These are phyloP conservation scores for Salix udensis DNA, from an alignment of 345 rosid genomes.

Conservation along the genomic window DNA sequence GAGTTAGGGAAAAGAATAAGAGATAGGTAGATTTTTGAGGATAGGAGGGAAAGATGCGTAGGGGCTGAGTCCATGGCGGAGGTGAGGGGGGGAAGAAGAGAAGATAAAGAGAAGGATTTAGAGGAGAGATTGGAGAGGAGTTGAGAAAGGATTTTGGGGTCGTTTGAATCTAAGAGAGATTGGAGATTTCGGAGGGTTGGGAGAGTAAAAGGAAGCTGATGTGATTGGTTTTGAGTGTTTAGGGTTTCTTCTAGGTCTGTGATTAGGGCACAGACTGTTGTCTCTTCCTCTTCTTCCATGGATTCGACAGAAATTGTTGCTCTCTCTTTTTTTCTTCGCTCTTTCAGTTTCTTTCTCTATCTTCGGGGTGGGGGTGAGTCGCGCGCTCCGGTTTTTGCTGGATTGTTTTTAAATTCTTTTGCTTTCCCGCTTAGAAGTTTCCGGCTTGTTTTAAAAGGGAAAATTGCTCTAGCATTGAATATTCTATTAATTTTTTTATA, in stretches of 20 bases:
- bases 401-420: no score
- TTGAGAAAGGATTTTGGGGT: slow-evolving; percentile 41
- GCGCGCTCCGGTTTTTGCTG: neutral
- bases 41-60: slow-evolving; percentile 38
- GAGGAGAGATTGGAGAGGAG: slow-evolving; percentile 53
- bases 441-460: no score
- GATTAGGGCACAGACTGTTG: slow-evolving; percentile 4
- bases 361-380: neutral
- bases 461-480: no score
- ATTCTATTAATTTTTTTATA: no score
- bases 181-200: slow-evolving; percentile 52
- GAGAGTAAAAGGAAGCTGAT: slow-evolving; percentile 18
- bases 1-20: slow-evolving; percentile 61
- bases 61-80: slow-evolving; percentile 60
- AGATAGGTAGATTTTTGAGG: slow-evolving; percentile 57
- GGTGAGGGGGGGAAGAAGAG: slow-evolving; percentile 47
- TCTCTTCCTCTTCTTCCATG: slow-evolving; percentile 6
- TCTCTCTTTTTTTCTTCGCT: neutral
- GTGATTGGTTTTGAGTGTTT: neutral
- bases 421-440: neutral
- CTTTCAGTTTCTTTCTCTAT: neutral
- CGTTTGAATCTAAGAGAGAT: slow-evolving; percentile 42
- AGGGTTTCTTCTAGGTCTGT: slow-evolving; percentile 19
- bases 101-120: slow-evolving; percentile 35
- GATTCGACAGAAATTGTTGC: neutral